These are phyloP conservation scores for Paraconiothyrium sp. DNA, from an alignment of 2,329 filamentous ascomycete species.

Conservation along the genomic window DNA sequence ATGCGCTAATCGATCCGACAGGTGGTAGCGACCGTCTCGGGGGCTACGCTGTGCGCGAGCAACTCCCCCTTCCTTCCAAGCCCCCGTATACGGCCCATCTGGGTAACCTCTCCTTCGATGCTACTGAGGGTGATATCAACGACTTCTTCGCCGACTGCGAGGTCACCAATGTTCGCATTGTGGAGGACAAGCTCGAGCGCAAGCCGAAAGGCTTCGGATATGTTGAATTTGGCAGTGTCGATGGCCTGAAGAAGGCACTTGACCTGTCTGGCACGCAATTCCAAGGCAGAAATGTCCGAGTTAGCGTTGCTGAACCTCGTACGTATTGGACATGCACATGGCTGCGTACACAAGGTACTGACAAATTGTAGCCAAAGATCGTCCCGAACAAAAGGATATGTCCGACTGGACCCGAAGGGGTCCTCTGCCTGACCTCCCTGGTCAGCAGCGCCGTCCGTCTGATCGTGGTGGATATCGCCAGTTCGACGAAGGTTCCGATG, in stretches of 20 bases:
- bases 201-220: slow-evolving; percentile 99
- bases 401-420: slow-evolving; percentile 94
- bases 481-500: slow-evolving; percentile 63
- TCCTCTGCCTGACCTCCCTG: slow-evolving; percentile 78
- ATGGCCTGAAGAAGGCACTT: slow-evolving; percentile 91
- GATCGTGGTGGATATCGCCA: slow-evolving; percentile 58
- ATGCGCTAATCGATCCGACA: slow-evolving; percentile 26
- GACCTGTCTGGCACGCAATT: slow-evolving; percentile 82
- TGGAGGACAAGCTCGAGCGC: slow-evolving; percentile 92
- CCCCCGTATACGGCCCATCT: slow-evolving; percentile 96
- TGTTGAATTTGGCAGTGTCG: slow-evolving; percentile 87
- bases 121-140: slow-evolving; percentile 81
- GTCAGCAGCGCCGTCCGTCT: slow-evolving; percentile 64
- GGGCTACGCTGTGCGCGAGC: slow-evolving; percentile 67
- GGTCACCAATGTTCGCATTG: slow-evolving; percentile 90
- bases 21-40: slow-evolving; percentile 34
- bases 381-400: slow-evolving; percentile 82
- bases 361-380: slow-evolving; percentile 77
- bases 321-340: slow-evolving; percentile 56
- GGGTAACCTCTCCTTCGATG: slow-evolving; percentile 96
- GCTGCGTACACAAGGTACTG: slow-evolving; percentile 21
- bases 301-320: slow-evolving; percentile 98
- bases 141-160: slow-evolving; percentile 88
- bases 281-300: slow-evolving; percentile 87
- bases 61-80: slow-evolving; percentile 86